phyloP scores from a whole-genome alignment of 2,329 filamentous ascomycete species.

The Lecanosticta acicola region DNA sequence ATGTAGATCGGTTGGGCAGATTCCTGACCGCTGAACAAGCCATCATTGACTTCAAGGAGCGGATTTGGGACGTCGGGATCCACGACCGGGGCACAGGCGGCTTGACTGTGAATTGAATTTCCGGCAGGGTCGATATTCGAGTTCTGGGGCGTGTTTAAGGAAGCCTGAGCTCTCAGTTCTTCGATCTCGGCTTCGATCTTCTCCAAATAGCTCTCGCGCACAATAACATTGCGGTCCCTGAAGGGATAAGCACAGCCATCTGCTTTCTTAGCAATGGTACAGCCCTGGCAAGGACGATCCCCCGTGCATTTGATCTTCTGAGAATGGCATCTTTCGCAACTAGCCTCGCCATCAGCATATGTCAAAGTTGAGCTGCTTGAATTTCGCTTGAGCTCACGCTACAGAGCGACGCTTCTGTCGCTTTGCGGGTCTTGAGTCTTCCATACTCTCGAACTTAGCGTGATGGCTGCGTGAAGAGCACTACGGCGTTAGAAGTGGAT shows the following conservation, averaged over 20 bases:
- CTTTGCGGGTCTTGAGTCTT: constrained; percentile 7
- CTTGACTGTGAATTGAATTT: neutral
- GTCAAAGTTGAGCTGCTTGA: neutral
- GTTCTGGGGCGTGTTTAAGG: neutral
- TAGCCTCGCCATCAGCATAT: constrained; percentile 1
- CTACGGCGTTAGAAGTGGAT: neutral
- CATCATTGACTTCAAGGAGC: constrained; percentile 19
- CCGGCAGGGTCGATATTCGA: neutral
- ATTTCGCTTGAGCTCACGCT: constrained; percentile 2
- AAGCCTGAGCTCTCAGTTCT: constrained; percentile 10
- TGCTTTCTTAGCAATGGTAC: constrained; percentile 17
- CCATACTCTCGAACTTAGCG: neutral
- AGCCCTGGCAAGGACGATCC: constrained; percentile 22
- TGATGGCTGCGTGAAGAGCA: neutral
- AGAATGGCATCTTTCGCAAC: constrained; percentile 23
- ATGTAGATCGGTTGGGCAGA: constrained; percentile 20
- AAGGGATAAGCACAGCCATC: constrained; percentile 19
- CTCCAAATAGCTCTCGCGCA: constrained; percentile 24
- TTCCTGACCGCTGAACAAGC: constrained; percentile 10
- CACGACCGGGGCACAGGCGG: constrained; percentile 2
- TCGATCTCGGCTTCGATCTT: constrained; percentile 22
- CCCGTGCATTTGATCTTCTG: constrained; percentile 28
- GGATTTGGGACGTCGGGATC: constrained; percentile 23
- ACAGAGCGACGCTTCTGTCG: constrained; percentile 14
- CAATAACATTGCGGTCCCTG: constrained; percentile 22